These are phyloP conservation scores for barley (Hordeum vulgare) DNA, from an alignment of 176 grass and related monocot species.

Conservation along the genomic window MorexV3_pseudomolecules_assembly NC_058519.1:545731657-545732156, in stretches of 20 bases:
- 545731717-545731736: neutral
- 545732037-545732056: slow-evolving; percentile 9
- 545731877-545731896: neutral
- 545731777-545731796: neutral
- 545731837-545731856: neutral
- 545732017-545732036: neutral
- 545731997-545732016: neutral
- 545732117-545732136: no score
- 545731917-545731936: neutral
- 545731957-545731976: neutral
- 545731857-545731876: neutral
- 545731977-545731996: neutral
- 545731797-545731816: neutral
- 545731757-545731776: neutral
- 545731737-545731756: neutral
- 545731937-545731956: neutral
- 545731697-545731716: neutral
- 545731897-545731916: neutral
- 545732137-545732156: no score
- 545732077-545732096: no score
- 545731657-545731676: neutral
- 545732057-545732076: neutral
- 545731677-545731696: neutral
- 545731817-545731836: neutral
- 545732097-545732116: no score